Conservation (phyloP, 768 basidiomycete genomes). For the Lactifluus rugatus region DNA sequence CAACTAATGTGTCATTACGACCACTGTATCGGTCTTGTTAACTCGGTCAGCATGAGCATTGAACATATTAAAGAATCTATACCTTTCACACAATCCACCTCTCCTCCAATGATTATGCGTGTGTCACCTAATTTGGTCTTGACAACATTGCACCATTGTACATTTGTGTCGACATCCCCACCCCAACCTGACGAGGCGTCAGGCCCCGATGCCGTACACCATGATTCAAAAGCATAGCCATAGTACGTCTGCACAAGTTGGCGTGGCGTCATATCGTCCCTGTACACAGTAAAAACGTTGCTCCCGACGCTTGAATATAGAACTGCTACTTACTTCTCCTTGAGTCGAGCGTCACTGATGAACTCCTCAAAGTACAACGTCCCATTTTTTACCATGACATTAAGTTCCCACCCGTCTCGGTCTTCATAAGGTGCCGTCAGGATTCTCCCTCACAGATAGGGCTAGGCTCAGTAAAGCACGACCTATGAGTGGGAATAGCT, state of each 20-base stretch:
- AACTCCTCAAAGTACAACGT: slow-evolving; percentile 73
- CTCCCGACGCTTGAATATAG: not conserved
- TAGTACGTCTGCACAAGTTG: slow-evolving; percentile 64
- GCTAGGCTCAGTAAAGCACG: slow-evolving; percentile 17
- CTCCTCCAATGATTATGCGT: slow-evolving; percentile 73
- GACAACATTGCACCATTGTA: slow-evolving; percentile 86
- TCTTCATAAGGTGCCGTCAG: slow-evolving; percentile 77
- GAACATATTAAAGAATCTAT: slow-evolving; percentile 14
- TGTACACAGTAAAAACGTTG: slow-evolving; percentile 24
- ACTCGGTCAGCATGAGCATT: not conserved
- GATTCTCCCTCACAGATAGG: slow-evolving; percentile 45
- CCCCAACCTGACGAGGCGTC: slow-evolving; percentile 46
- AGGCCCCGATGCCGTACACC: slow-evolving; percentile 48
- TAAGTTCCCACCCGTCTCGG: slow-evolving; percentile 69
- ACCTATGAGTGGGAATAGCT: not conserved
- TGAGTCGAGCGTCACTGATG: slow-evolving; percentile 43
- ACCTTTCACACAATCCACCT: slow-evolving; percentile 87
- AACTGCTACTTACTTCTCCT: slow-evolving; percentile 50
- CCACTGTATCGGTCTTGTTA: slow-evolving; percentile 48
- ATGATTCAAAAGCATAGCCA: slow-evolving; percentile 86
- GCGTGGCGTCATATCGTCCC: slow-evolving; percentile 55
- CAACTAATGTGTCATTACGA: slow-evolving; percentile 61
- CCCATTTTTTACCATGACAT: slow-evolving; percentile 66
- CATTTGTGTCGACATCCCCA: slow-evolving; percentile 76
- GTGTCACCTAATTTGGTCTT: slow-evolving; percentile 72